phyloP scores from a whole-genome alignment of 1,284 basidiomycete genomes.

The Microstroma glucosiphilum region DNA sequence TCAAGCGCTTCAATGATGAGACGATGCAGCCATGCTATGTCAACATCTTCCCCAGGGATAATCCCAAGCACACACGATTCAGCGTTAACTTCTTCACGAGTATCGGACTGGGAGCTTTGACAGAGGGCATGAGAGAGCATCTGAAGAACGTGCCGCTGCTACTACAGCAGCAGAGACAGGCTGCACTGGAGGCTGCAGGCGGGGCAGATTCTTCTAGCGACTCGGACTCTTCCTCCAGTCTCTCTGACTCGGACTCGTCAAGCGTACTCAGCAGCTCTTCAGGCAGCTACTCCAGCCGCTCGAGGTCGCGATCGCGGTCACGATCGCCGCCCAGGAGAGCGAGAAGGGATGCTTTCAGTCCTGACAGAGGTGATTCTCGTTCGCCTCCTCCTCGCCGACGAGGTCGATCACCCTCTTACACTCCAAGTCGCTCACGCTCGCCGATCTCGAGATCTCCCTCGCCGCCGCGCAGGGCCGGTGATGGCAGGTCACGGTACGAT shows the following conservation, averaged over 20 bases:
- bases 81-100: constrained; percentile 92
- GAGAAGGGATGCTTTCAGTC: constrained; percentile 8
- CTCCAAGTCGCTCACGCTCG: too few species aligned
- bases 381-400: too few species aligned
- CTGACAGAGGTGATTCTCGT: background rate
- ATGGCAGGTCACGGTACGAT: too few species aligned
- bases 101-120: constrained; percentile 80
- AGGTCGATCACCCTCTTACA: too few species aligned
- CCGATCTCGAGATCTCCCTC: too few species aligned
- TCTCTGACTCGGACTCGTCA: constrained; percentile 38
- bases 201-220: constrained; percentile 64
- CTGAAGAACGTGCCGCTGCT: constrained; percentile 86
- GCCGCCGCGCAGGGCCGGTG: too few species aligned
- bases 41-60: constrained; percentile 89
- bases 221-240: constrained; percentile 54
- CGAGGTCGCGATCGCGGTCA: constrained; percentile 4
- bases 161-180: constrained; percentile 82
- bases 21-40: constrained; percentile 64
- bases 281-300: constrained; percentile 3
- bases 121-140: constrained; percentile 93
- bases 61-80: constrained; percentile 93
- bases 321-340: constrained; percentile 3
- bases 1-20: constrained; percentile 66
- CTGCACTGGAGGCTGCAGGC: constrained; percentile 56
- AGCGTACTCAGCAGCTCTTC: constrained; percentile 12